Base-by-base conservation (phyloP, 768 basidiomycete species). In the Lactarius indigo region DNA sequence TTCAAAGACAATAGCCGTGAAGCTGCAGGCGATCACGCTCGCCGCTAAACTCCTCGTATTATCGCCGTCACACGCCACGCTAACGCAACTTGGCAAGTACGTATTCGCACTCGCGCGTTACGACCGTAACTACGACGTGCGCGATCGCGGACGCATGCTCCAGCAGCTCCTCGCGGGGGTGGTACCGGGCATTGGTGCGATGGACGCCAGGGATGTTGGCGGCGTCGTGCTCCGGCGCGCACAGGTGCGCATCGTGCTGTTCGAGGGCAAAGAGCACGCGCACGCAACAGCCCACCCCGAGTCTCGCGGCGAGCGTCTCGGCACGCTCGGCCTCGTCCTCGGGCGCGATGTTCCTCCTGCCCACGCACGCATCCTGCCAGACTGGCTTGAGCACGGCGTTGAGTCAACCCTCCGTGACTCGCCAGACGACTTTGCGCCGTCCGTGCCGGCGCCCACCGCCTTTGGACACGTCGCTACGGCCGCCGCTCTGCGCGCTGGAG, bases 321-420 rank as follows among this genome's bases (percentile, higher is more conserved):
- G 92, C 28, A 87, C 91, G 2, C 77, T 92, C 66, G 84, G 83
- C 12, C 77, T 86, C 20, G 79, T 92, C 44, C 85, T 83, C 3
- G 84, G 85, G 2, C 85, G 81, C 73, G 76, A 79, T 13, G 80
- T 86, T 74, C 79, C 77, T 2, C 23, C 50, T 1, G 50, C 50
- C 5, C 77, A 80, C 54, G 85, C 88, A 64, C 79, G 75, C 37
- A 79, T 66, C 64, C 76, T 96, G 0, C 92, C 93, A 0, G 92
- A 93, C 71, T 97, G 96, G 96, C 81, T 91, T 6, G 93, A 96
- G 75, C 81, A 85, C 63, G 94, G 94, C 0, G 92, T 92, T 5
- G 92, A 94, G 70, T 78, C 91, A 1, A 80, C 84, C 0, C 76
- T 98, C 64, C 84, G 96, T 65, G 89, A 94, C 67, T 80, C 78